Evolutionary conservation across 768 basidiomycete species (phyloP).

Genomic region (Panellus pusillus): DNA sequence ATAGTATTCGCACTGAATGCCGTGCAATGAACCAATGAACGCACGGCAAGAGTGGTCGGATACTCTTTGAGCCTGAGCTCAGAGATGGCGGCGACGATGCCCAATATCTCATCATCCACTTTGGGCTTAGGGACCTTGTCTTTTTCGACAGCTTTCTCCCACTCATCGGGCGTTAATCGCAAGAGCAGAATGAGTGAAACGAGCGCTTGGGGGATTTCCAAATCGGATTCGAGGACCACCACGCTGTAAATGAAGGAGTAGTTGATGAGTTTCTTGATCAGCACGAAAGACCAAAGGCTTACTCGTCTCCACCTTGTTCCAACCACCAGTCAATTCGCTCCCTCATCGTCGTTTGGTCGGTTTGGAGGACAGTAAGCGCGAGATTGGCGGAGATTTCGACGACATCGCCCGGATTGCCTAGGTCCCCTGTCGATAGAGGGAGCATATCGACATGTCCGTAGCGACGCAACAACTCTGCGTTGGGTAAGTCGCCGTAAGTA

Average conservation of each 20-base stretch:
- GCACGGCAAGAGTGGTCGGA: conserved; percentile 57
- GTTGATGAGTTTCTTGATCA: not conserved
- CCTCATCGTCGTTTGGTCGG: conserved; percentile 30
- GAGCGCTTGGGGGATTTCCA: conserved; percentile 54
- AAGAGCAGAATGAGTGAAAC: conserved; percentile 69
- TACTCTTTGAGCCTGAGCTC: conserved; percentile 54
- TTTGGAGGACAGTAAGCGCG: conserved; percentile 45
- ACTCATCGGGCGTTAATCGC: conserved; percentile 54
- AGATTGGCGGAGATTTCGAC: conserved; percentile 76
- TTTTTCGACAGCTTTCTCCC: conserved; percentile 58
- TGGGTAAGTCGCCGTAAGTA: conserved; percentile 92
- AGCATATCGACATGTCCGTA: conserved; percentile 91
- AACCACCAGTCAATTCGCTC: conserved; percentile 93
- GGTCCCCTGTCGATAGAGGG: conserved; percentile 45
- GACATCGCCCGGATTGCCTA: conserved; percentile 79
- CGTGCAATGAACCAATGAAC: conserved; percentile 16
- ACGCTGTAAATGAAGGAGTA: conserved; percentile 37
- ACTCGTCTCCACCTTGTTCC: conserved; percentile 91
- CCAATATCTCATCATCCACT: conserved; percentile 46
- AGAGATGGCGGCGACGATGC: conserved; percentile 50
- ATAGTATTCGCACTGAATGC: not conserved
- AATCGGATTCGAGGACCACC: conserved; percentile 54
- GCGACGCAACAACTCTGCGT: conserved; percentile 88
- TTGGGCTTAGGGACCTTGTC: conserved; percentile 76
- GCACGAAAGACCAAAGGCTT: conserved; percentile 27